Evolutionary conservation across 192 early-diverging fungal species (phyloP), one percentile per base, ranked within the genome.

Genomic region (Gaertneriomyces semiglobifer): DNA sequence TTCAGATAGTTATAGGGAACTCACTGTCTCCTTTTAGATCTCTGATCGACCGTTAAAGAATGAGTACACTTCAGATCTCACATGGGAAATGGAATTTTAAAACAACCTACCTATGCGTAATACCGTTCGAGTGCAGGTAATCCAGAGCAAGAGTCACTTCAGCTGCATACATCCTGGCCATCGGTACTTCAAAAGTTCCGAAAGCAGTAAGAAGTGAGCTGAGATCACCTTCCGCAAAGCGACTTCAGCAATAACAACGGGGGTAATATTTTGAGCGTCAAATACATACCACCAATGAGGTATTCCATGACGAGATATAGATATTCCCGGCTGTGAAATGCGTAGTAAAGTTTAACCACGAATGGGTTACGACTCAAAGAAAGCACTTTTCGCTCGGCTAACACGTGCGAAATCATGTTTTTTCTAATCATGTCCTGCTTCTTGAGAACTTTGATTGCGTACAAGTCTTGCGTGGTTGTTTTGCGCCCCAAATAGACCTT

Each of bases 401-500:
- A 75, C 10, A 92, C 90, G 58, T 95, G 93, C 33, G 86, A 89
- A n/a, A 93, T 89, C 94, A 95, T 94, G 72, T 96, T 95, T 77
- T 95, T 96, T 66, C 89, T 85, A 66, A 93, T 92, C 89, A 96
- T 93, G 69, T 94, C 91, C 48, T 89, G 89, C 61, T 94, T 96
- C 73, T 91, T 91, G 65, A 96, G 73, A 6, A 94, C 89, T 77
- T 96, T 96, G 65, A 95, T 93, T 11, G 94, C 94, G 74, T 88
- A 96, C 46, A 94, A 70, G 71, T 95, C 93, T 66, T 86, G 84
- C 2, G 92, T 95, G 5, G 89, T 88, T 66, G 87, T 86, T 58
- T 95, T 95, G 44, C 86, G 81, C 6, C 91, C 89, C 43, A 95
- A 73, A 60, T 92, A 94, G 55, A 95, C 93, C 46, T 92, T 90